These are phyloP conservation scores for Botryotinia narcissicola DNA, from an alignment of 2,329 filamentous ascomycete genomes.

Conservation along the genomic window DNA sequence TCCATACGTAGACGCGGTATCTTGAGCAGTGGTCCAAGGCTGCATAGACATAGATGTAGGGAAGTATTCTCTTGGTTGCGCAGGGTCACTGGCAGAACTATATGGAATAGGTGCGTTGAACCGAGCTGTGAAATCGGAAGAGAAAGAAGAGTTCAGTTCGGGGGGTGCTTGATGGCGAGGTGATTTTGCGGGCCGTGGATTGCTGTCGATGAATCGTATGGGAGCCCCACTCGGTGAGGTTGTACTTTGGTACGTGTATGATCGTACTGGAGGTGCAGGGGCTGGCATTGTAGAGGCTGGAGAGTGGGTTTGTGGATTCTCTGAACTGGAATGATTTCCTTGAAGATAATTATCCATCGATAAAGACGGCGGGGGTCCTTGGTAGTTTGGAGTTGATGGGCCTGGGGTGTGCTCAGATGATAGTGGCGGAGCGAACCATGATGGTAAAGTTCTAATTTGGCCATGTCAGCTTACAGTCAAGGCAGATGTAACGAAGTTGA, in stretches of 20 bases:
- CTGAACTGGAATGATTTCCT: conserved; percentile 29
- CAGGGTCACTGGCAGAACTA: conserved; percentile 21
- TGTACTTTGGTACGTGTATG: conserved; percentile 19
- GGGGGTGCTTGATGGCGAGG: conserved; percentile 36
- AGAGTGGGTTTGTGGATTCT: conserved; percentile 27
- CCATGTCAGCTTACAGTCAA: conserved; percentile 16
- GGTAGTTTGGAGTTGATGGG: conserved; percentile 33
- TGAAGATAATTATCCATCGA: conserved; percentile 35
- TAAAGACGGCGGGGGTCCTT: conserved; percentile 23
- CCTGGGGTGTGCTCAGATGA: conserved; percentile 32
- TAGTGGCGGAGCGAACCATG: conserved; percentile 32
- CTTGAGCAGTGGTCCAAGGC: conserved; percentile 33
- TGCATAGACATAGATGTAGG: conserved; percentile 28
- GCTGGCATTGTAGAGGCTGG: conserved; percentile 25
- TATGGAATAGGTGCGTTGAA: conserved; percentile 31
- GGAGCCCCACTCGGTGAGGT: conserved; percentile 19
- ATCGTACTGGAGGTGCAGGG: conserved; percentile 15
- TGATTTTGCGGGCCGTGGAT: conserved; percentile 38
- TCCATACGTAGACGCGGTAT: conserved; percentile 28
- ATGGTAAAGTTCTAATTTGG: conserved; percentile 24
- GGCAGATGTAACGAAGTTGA: not conserved
- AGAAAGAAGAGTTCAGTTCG: conserved; percentile 27
- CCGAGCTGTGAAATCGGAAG: conserved; percentile 30
- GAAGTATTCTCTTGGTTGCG: conserved; percentile 32
- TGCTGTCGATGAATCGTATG: conserved; percentile 35